phyloP scores from a whole-genome alignment of 192 early-diverging fungal species.

The Thoreauomyces humboldtii region DNA sequence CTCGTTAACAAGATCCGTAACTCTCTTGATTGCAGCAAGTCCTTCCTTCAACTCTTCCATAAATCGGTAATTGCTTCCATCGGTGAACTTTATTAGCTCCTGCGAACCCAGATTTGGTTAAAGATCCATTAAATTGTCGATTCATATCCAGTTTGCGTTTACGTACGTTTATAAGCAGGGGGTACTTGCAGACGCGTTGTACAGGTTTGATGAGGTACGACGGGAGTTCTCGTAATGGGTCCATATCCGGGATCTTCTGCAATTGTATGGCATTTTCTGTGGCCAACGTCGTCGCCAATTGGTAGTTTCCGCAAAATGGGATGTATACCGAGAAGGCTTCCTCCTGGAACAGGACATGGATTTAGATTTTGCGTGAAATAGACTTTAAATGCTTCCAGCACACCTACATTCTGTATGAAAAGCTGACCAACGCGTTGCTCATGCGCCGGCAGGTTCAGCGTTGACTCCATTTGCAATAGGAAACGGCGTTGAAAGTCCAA shows the following conservation, averaged over 20 bases:
- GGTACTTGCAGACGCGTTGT: slow-evolving; percentile 98
- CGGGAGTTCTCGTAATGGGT: slow-evolving; percentile 83
- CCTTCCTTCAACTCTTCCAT: slow-evolving; percentile 61
- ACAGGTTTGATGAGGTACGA: slow-evolving; percentile 96
- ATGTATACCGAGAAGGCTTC: slow-evolving; percentile 66
- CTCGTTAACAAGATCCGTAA: slow-evolving; percentile 90
- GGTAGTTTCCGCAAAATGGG: slow-evolving; percentile 91
- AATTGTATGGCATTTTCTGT: slow-evolving; percentile 34
- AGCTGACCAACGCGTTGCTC: slow-evolving; percentile 89
- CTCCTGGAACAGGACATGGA: too few relatives aligned
- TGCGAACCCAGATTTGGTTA: slow-evolving; percentile 76
- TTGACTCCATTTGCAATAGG: slow-evolving; percentile 82
- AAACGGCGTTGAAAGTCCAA: slow-evolving; percentile 96
- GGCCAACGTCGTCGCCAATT: slow-evolving; percentile 41
- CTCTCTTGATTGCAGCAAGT: slow-evolving; percentile 75
- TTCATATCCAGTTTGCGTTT: too few relatives aligned
- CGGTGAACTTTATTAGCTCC: slow-evolving; percentile 48
- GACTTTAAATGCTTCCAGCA: too few relatives aligned
- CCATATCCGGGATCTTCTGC: slow-evolving; percentile 67
- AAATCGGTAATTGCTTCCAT: slow-evolving; percentile 34
- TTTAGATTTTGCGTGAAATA: too few relatives aligned
- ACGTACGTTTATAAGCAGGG: slow-evolving; percentile 76
- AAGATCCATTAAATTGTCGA: too few relatives aligned
- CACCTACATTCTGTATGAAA: slow-evolving; percentile 69
- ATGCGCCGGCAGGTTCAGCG: slow-evolving; percentile 58